Base-by-base conservation (phyloP, 2,329 filamentous ascomycete species). In the Leptographium procerum region DNA sequence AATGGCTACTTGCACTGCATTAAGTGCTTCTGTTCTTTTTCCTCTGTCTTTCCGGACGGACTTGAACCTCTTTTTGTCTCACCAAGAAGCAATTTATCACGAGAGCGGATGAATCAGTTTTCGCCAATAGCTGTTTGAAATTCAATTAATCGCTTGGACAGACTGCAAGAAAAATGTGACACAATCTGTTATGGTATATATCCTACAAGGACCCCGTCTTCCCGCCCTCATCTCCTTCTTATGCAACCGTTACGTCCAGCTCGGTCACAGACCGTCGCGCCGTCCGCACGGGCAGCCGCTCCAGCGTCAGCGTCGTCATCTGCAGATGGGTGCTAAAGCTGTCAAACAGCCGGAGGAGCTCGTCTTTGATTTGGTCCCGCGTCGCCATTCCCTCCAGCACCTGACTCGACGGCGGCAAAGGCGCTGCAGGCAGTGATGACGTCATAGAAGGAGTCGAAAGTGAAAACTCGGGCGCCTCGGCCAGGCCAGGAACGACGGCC, bases 361-460 rank as follows among this genome's bases (percentile, higher is more conserved):
- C 69, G 9, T 67, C 67, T 29, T 66, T 64, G 57, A 69, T 65
- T 57, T 70, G 66, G 31, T 69, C 65, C 4, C 67, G 63, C 8
- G 61, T 63, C 13, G 66, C 65, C 36, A 64, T 57, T 14, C 69
- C 69, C 59, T 66, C 65, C 71, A 83, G 76, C 47, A 81, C 78
- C 55, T 73, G 72, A 3, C 72, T 67, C 1, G 53, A 73, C 2
- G 80, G 80, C 22, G 61, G 48, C 6, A 33, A 26, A 1, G 61
- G 59, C 10, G 57, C 36, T 4, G 55, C 55, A 29, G 58, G 52
- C 2, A 10, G 13, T 14, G 28, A 11, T 24, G 11, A 24, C 36
- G 14, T 10, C 52, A 40, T 22, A 10, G 28, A 4, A 10, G 16
- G 16, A 10, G 40, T 13, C 14, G 11, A 13, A 28, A 4, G 13